Conservation (phyloP, 2,329 filamentous ascomycete species). For the Aureobasidium sp. region DNA sequence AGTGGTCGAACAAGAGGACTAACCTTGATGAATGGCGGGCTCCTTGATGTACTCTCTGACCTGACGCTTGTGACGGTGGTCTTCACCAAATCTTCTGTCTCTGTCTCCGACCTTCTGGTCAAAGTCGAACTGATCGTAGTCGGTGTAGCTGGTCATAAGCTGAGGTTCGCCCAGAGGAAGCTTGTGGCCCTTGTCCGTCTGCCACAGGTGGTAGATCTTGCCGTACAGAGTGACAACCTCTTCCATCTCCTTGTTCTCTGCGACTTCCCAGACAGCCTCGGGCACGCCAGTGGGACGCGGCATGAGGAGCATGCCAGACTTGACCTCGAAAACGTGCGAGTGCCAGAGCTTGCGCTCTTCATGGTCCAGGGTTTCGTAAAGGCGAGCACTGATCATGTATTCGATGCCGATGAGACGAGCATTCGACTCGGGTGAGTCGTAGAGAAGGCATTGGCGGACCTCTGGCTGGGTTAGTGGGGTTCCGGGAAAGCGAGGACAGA, state of each 20-base stretch:
- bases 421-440: constrained; percentile 58
- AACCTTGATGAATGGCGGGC: constrained; percentile 34
- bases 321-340: constrained; percentile 65
- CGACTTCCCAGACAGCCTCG: constrained; percentile 58
- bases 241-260: constrained; percentile 74
- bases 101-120: constrained; percentile 40
- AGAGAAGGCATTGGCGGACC: constrained; percentile 76
- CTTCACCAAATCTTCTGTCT: constrained; percentile 45
- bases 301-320: constrained; percentile 73
- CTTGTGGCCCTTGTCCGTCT: constrained; percentile 63
- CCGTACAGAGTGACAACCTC: constrained; percentile 67
- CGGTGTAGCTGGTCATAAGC: constrained; percentile 56
- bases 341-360: constrained; percentile 74
- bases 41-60: constrained; percentile 44
- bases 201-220: constrained; percentile 81
- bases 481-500: neutral
- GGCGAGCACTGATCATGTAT: constrained; percentile 68
- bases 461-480: constrained; percentile 38
- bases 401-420: constrained; percentile 76
- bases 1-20: neutral
- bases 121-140: constrained; percentile 39
- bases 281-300: constrained; percentile 51
- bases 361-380: constrained; percentile 56
- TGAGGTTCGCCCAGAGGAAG: constrained; percentile 52
- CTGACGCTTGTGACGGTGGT: constrained; percentile 44